These are phyloP conservation scores for Oemleria cerasiformis DNA, from an alignment of 306 rosid species.

Conservation along the genomic window DNA sequence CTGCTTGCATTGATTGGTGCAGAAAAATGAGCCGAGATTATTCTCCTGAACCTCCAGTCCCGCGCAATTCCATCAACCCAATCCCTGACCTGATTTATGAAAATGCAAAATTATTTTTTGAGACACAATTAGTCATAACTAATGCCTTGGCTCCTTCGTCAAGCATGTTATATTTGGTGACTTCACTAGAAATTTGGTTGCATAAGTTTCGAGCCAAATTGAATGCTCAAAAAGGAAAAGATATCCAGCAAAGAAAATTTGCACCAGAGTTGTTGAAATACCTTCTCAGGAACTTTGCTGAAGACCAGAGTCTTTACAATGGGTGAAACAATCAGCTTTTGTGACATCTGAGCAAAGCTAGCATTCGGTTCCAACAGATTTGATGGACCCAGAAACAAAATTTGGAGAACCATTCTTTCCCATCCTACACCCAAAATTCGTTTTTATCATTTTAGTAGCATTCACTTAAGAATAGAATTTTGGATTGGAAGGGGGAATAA, in stretches of 20 bases:
- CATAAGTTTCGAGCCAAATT: not conserved
- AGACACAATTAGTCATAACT: not conserved
- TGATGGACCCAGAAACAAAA: conserved; percentile 95
- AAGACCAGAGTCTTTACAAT: conserved; percentile 91
- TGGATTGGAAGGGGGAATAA: conserved; percentile 6
- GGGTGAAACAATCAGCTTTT: conserved; percentile 93
- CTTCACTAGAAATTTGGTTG: not conserved
- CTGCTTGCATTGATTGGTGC: conserved; percentile 78
- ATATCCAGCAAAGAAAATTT: not conserved
- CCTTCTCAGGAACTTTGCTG: conserved; percentile 96
- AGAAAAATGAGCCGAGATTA: conserved; percentile 87
- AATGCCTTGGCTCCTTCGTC: not conserved
- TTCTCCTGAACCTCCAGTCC: conserved; percentile 89
- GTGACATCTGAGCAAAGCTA: conserved; percentile 88
- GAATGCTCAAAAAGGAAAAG: not conserved
- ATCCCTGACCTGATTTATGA: conserved; percentile 67
- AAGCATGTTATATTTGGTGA: not conserved
- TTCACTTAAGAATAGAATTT: not conserved
- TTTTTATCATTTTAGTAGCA: not conserved
- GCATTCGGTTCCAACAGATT: conserved; percentile 88
- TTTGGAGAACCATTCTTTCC: conserved; percentile 99
- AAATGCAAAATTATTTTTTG: not conserved
- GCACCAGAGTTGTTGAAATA: conserved; percentile 10
- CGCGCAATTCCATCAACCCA: conserved; percentile 74
- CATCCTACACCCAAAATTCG: conserved; percentile 56